A percentile compares a stretch with the other conserved stretches of the same genome.
phyloP scores from a whole-genome alignment of 257 asterid species.

The Solanum dulcamara region DNA sequence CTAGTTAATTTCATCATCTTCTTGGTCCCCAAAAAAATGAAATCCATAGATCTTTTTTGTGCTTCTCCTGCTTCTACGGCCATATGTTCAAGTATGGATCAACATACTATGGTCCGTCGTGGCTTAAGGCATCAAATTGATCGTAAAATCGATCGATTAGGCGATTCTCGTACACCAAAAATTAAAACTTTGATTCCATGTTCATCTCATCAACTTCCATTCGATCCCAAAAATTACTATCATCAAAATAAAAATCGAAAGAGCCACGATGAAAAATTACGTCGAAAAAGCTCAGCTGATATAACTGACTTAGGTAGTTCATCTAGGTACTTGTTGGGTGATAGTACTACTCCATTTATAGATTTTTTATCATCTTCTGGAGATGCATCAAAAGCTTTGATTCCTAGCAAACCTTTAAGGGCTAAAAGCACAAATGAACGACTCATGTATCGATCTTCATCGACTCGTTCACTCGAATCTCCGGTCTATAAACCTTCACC shows the following conservation, averaged over 20 bases:
- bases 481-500: conserved; percentile 21
- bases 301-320: conserved; percentile 25
- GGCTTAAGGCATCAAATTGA: conserved; percentile 14
- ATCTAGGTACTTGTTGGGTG: conserved; percentile 32
- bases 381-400: conserved; percentile 1
- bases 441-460: conserved; percentile 29
- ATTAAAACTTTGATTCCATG: conserved; percentile 30
- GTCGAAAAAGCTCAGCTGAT: conserved; percentile 68
- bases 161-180: conserved; percentile 6
- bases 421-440: conserved; percentile 10
- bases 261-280: conserved; percentile 15
- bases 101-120: conserved; percentile 36
- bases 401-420: conserved; percentile 8
- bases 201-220: conserved; percentile 47
- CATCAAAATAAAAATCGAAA: conserved; percentile 18
- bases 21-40: conserved; percentile 26
- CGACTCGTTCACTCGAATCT: conserved; percentile 28
- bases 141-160: conserved; percentile 22
- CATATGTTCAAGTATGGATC: conserved; percentile 69
- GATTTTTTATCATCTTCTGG: conserved; percentile 10
- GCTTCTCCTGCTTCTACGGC: conserved; percentile 90
- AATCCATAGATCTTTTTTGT: conserved; percentile 61
- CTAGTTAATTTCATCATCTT: not conserved
- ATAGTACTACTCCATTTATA: conserved; percentile 20
- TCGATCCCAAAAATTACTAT: conserved; percentile 33